Base-by-base conservation (phyloP, 2,329 filamentous ascomycete genomes). In the Alternaria sp. region DNA sequence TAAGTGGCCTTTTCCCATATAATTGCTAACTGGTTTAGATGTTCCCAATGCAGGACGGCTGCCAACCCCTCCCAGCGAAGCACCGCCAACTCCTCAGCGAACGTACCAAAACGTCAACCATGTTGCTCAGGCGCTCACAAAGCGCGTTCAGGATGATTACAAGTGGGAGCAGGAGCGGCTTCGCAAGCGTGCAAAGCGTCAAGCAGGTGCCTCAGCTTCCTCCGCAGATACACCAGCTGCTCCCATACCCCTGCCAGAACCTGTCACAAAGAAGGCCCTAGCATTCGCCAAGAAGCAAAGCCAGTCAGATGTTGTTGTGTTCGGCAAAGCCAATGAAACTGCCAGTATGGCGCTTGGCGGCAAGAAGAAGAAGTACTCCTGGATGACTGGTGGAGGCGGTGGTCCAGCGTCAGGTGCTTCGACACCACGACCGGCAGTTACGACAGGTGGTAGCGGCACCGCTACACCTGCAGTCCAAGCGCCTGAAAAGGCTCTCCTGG, bases 231-330 rank as follows among this genome's bases (percentile, higher is more conserved):
- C 70, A 4, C 68, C 75, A 3, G 54, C 59, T 16, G 54, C 68
- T 1, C 68, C 73, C n/a, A 60, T 75, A 8, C 66, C 73, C 36
- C 54, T 72, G 16, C 74, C 74, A 4, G 73, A 74, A 52, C 85
- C 88, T 4, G 85, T 92, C 53, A 91, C 90, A 5, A 97, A 97
- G 84, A 97, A 97, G 81, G 93, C 97, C 77, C 85, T 90, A 74
- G 92, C 90, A 78, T 91, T 89, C 65, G 85, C 90, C 67, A 87
- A 89, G n/a, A 90, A 92, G 61, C 83, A 84, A 4, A 92, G 91
- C 69, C 86, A 90, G 22, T 91, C 89, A 0, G 92, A 96, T 73
- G 90, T 90, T 18, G 90, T 90, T 60, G 91, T 90, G 66, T 93
- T 94, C 66, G 88, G 89, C 22, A 91, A 90, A 64, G 93, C 94